Evolutionary conservation across 805 yeast species (phyloP).

Genomic region (Kregervanrija pseudodelftensis): DNA sequence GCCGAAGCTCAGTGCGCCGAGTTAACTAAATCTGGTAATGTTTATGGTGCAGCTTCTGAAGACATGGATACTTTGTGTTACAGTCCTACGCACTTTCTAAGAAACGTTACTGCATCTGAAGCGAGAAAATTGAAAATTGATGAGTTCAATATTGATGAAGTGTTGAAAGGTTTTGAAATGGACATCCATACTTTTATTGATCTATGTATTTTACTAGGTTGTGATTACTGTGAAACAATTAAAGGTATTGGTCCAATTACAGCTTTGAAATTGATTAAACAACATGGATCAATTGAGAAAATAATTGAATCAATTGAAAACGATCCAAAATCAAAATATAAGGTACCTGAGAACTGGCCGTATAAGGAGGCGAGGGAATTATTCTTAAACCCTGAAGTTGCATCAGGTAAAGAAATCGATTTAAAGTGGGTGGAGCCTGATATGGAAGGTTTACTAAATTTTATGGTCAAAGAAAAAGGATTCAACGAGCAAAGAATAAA

Average conservation of each 20-base stretch:
- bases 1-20: slow-evolving; percentile 99
- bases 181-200: slow-evolving; percentile 73
- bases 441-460: slow-evolving; percentile 73
- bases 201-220: slow-evolving; percentile 86
- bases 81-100: slow-evolving; percentile 70
- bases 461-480: slow-evolving; percentile 80
- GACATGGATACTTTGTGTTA: slow-evolving; percentile 98
- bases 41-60: slow-evolving; percentile 95
- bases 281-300: slow-evolving; percentile 74
- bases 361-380: slow-evolving; percentile 79
- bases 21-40: slow-evolving; percentile 81
- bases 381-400: slow-evolving; percentile 77
- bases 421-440: slow-evolving; percentile 89
- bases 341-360: slow-evolving; percentile 94
- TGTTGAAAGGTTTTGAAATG: slow-evolving; percentile 73
- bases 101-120: slow-evolving; percentile 92
- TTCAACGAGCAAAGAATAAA: slow-evolving; percentile 89
- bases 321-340: slow-evolving; percentile 57
- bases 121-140: slow-evolving; percentile 89
- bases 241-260: slow-evolving; percentile 96
- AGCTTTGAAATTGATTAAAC: slow-evolving; percentile 80
- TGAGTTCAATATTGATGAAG: slow-evolving; percentile 63
- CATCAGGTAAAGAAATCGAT: slow-evolving; percentile 50
- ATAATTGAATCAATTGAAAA: slow-evolving; percentile 59
- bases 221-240: slow-evolving; percentile 95